Percentiles rank a stretch among this genome's conserved stretches.
phyloP scores from a whole-genome alignment of 257 asterid species.

The Solanum microdontum region DNA sequence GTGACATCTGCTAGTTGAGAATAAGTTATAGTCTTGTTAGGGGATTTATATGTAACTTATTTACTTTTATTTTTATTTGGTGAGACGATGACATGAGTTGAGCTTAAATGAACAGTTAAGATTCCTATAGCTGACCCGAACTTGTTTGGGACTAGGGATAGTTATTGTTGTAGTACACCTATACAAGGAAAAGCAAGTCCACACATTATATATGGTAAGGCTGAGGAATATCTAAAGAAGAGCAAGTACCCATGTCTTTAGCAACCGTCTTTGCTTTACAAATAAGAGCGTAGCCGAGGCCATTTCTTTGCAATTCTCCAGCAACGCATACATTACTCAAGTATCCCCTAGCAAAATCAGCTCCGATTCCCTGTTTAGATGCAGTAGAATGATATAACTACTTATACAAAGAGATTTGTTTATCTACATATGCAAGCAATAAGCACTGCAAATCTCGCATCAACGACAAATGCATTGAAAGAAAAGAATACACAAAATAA shows the following conservation, averaged over 20 bases:
- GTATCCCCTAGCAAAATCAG: constrained; percentile 89
- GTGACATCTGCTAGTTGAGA: not conserved
- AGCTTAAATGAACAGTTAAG: not conserved
- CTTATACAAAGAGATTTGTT: not conserved
- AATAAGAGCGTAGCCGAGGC: constrained; percentile 67
- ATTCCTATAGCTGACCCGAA: not conserved
- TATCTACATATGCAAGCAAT: not conserved
- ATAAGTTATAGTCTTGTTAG: not conserved
- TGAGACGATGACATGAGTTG: not conserved
- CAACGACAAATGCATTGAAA: not conserved
- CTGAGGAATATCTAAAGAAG: not conserved
- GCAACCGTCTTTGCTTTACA: constrained; percentile 61
- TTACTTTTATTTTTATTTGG: not conserved
- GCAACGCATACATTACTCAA: constrained; percentile 89
- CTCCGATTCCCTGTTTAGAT: constrained; percentile 64
- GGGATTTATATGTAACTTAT: not conserved
- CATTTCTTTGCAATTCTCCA: constrained; percentile 67
- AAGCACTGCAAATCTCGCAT: not conserved
- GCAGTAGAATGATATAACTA: not conserved
- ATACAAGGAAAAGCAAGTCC: not conserved
- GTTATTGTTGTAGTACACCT: not conserved
- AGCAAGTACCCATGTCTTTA: constrained; percentile 57
- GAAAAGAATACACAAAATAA: not conserved
- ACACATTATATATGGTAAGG: not conserved
- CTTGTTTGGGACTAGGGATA: not conserved